Conservation (phyloP, 1,284 basidiomycete species). For the Naganishia liquefaciens region DNA sequence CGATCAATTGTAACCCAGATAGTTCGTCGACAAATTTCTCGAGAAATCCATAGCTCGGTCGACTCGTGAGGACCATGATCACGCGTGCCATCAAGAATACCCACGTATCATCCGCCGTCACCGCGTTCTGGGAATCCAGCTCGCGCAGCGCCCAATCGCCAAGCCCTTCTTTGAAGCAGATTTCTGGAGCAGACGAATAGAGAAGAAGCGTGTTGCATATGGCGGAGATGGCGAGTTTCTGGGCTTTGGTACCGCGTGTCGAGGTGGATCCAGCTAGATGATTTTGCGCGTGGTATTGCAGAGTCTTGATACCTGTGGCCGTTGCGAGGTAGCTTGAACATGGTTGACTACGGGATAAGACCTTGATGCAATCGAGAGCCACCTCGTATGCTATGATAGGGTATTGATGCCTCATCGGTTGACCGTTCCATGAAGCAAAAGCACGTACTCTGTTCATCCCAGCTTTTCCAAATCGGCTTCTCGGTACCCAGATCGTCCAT, state of each 20-base stretch:
- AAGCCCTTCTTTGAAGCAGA: conserved; percentile 46
- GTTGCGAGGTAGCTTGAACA: conserved; percentile 67
- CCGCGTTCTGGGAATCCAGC: neutral
- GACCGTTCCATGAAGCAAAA: neutral
- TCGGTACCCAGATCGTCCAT: conserved; percentile 6
- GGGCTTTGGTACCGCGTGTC: conserved; percentile 5
- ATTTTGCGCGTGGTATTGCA: conserved; percentile 42
- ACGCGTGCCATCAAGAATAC: conserved; percentile 46
- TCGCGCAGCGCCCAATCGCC: conserved; percentile 36
- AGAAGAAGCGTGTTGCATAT: conserved; percentile 23
- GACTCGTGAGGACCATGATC: conserved; percentile 47
- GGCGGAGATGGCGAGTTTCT: conserved; percentile 8
- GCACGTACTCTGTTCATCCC: conserved; percentile 12
- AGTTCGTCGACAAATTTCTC: conserved; percentile 44
- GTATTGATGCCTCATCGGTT: too few species aligned
- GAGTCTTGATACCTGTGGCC: conserved; percentile 35
- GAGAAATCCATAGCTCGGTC: conserved; percentile 40
- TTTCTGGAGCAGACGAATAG: conserved; percentile 43
- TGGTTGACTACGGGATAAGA: conserved; percentile 67
- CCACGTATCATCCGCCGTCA: conserved; percentile 5
- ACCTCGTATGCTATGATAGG: conserved; percentile 52
- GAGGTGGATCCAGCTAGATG: conserved; percentile 21
- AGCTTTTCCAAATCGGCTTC: conserved; percentile 3
- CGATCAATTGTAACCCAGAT: conserved; percentile 40
- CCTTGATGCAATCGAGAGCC: conserved; percentile 72